A percentile compares a stretch with the other conserved stretches of the same genome.
Conservation (phyloP, 2,329 filamentous ascomycete species). For the Purpureocillium takamizusanense region DNA sequence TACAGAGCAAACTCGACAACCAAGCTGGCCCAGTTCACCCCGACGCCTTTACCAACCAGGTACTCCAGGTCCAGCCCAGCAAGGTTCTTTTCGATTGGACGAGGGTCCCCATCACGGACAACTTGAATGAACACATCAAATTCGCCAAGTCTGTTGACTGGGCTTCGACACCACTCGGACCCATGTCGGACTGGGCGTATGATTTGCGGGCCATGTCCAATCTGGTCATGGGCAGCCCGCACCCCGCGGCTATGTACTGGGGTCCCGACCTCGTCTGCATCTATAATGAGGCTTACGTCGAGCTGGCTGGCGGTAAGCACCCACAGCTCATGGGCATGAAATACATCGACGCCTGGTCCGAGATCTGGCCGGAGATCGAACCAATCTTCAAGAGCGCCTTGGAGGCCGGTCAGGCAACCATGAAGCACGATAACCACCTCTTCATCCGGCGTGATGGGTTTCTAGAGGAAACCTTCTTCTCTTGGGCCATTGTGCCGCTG, state of each 20-base stretch:
- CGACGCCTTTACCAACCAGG: constrained; percentile 32
- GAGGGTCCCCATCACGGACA: constrained; percentile 52
- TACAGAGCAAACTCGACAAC: constrained; percentile 3
- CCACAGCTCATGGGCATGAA: constrained; percentile 64
- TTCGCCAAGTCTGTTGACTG: constrained; percentile 67
- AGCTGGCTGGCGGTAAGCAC: constrained; percentile 68
- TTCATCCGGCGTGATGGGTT: constrained; percentile 63
- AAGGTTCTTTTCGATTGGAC: constrained; percentile 65
- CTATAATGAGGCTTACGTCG: constrained; percentile 66
- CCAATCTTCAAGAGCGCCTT: constrained; percentile 60
- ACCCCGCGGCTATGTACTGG: constrained; percentile 74
- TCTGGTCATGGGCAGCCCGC: constrained; percentile 69
- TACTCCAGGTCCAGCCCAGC: constrained; percentile 19
- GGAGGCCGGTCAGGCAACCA: constrained; percentile 64
- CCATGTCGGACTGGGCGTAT: constrained; percentile 63
- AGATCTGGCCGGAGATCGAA: constrained; percentile 65
- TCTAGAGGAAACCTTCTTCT: constrained; percentile 74
- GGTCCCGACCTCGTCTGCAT: constrained; percentile 58
- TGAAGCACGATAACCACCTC: constrained; percentile 75
- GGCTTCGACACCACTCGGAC: constrained; percentile 63
- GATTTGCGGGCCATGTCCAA: constrained; percentile 74
- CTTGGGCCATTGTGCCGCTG: constrained; percentile 72
- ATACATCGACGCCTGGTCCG: constrained; percentile 60
- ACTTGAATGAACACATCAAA: constrained; percentile 60
- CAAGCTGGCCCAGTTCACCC: constrained; percentile 21